Base-by-base conservation (phyloP, 75 land plant genomes). In the Picea sitchensis region DNA sequence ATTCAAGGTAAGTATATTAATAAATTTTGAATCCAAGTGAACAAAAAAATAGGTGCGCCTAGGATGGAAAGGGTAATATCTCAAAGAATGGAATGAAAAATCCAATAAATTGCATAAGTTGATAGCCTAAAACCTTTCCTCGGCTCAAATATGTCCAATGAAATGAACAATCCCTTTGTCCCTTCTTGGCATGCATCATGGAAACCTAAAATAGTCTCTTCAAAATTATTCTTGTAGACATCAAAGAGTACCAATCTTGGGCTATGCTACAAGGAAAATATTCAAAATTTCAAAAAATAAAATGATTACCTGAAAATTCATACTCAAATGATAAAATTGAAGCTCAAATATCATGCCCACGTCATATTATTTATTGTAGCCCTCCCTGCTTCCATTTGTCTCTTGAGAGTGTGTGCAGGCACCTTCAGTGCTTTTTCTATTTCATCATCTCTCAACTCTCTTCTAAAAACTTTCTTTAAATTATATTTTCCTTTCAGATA, bases 131-230 rank as follows among this genome's bases (percentile, higher is more conserved):
- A 86, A 13, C 90, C 92, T 61, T 88, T 90, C 11, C 79, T 84
- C 1, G 96, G 93, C 60, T 98, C 93, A 84, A 93, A 98, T 47
- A 93, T 91, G 79, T 98, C 99, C 63, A 98, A 91, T 8, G 94
- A 95, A 47, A 82, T 89, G 20, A 95, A 89, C 3, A 98, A 84
- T 54, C 99, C 99, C 73, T 87, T 85, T 0, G 84, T 92, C 56
- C 99, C 99, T 64, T 93, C 96, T 82, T 95, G 94, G 80, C 99
- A 98, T 20, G 91, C 82, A 58, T 98, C 99, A 34, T 88, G 87
- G 59, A 98, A 86, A 44, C 80, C 79, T 51, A 87, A 80, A 21
- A 89, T 81, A 78, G 79, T 89, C 67, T 84, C 86, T 32, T 93
- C 98, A 80, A 90, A 85, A 60, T 86, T 88, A 31, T 98, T 91